A percentile compares a stretch with the other conserved stretches of the same genome.
Conservation (phyloP, 768 basidiomycete species). For the Tephrocybe sp. region DNA sequence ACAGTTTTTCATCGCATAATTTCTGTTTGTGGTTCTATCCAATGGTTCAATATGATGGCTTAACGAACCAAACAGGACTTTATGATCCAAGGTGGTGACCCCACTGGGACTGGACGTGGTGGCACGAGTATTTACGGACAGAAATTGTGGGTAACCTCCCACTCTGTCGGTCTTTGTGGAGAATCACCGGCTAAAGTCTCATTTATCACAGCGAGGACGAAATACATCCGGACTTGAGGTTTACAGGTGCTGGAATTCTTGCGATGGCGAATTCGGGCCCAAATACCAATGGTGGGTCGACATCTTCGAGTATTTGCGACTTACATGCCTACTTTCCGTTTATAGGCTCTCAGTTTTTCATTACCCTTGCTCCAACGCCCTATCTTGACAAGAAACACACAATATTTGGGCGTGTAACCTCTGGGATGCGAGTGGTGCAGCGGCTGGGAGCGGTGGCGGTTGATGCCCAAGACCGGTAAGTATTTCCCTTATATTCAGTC, state of each 20-base stretch:
- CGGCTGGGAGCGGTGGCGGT: slow-evolving; percentile 88
- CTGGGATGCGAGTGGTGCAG: slow-evolving; percentile 91
- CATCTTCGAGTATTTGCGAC: slow-evolving; percentile 50
- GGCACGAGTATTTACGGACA: slow-evolving; percentile 87
- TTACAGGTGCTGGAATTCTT: slow-evolving; percentile 94
- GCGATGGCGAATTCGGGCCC: slow-evolving; percentile 98
- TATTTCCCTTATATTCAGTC: slow-evolving; percentile 7
- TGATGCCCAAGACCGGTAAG: slow-evolving; percentile 84
- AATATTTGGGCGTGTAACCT: slow-evolving; percentile 86
- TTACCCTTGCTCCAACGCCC: slow-evolving; percentile 81
- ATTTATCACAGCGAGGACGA: slow-evolving; percentile 71
- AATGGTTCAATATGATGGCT: not conserved
- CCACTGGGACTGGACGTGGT: slow-evolving; percentile 92
- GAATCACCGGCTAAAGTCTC: slow-evolving; percentile 6
- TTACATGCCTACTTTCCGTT: slow-evolving; percentile 23
- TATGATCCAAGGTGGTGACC: slow-evolving; percentile 96
- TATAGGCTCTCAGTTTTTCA: slow-evolving; percentile 92
- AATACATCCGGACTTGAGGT: slow-evolving; percentile 84
- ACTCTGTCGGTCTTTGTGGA: not conserved
- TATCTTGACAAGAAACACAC: slow-evolving; percentile 85
- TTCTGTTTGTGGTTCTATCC: slow-evolving; percentile 44
- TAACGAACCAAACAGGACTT: slow-evolving; percentile 61
- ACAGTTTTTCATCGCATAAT: slow-evolving; percentile 92
- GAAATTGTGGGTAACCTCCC: slow-evolving; percentile 61
- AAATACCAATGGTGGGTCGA: slow-evolving; percentile 71